phyloP scores from a whole-genome alignment of 2,329 filamentous ascomycete genomes.

The Phyllosticta capitalensis region DNA sequence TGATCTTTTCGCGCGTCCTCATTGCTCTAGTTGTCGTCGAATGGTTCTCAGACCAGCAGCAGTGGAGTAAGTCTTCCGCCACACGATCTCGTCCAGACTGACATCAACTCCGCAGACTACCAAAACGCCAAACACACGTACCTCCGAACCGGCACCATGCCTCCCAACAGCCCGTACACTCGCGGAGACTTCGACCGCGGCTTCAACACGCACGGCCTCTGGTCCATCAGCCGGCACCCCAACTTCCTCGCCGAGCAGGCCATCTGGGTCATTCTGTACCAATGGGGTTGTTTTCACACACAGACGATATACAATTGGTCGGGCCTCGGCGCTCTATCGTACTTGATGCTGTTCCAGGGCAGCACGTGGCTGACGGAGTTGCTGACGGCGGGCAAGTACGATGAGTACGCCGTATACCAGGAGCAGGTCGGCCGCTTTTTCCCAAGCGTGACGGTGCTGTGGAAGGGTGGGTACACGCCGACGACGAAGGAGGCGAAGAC shows the following conservation, averaged over 20 bases:
- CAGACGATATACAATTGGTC: conserved; percentile 71
- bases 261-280: conserved; percentile 80
- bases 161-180: conserved; percentile 47
- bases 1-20: conserved; percentile 45
- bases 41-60: conserved; percentile 80
- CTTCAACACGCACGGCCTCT: conserved; percentile 76
- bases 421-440: conserved; percentile 73
- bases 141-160: conserved; percentile 60
- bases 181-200: conserved; percentile 79
- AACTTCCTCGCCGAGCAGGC: conserved; percentile 91
- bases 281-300: conserved; percentile 73
- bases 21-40: conserved; percentile 54
- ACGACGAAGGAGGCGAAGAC: not conserved
- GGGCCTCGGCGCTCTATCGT: conserved; percentile 55
- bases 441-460: conserved; percentile 40
- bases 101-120: conserved; percentile 45
- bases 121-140: conserved; percentile 75
- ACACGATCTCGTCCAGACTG: not conserved
- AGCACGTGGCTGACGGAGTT: conserved; percentile 82
- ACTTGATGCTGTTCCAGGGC: conserved; percentile 76
- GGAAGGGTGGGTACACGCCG: not conserved
- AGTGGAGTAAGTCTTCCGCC: conserved; percentile 57
- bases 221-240: conserved; percentile 81
- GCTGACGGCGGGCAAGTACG: conserved; percentile 73
- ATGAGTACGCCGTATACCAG: conserved; percentile 81